These are phyloP conservation scores for Xerocomus cyaneibrunnescens DNA, from an alignment of 1,284 basidiomycete species.

Conservation along the genomic window DNA sequence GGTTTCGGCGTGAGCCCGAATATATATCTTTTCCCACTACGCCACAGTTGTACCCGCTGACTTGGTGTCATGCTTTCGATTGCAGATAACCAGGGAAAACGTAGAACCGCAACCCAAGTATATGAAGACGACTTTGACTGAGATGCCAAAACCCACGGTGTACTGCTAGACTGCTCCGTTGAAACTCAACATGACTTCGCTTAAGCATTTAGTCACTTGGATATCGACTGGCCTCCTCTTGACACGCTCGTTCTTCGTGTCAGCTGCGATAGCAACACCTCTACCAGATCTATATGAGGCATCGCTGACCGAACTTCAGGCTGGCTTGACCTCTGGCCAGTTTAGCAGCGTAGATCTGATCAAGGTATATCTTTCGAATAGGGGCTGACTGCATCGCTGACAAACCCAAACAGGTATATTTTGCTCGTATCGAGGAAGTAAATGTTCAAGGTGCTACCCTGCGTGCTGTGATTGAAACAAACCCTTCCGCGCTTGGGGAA, in stretches of 20 bases:
- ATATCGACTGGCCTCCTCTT: not conserved
- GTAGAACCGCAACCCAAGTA: not conserved
- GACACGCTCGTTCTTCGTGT: not conserved
- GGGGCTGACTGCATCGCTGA: not conserved
- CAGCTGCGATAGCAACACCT: not conserved
- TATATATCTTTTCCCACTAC: not conserved
- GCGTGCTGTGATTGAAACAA: not conserved
- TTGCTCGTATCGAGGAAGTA: not conserved
- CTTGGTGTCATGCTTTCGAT: not conserved
- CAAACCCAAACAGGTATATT: not conserved
- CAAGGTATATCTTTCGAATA: not conserved
- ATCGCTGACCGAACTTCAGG: not conserved
- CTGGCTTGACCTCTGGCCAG: not conserved
- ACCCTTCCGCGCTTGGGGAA: not conserved
- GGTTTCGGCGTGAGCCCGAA: not conserved
- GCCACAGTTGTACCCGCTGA: not conserved
- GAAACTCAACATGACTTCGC: not conserved
- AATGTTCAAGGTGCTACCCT: not conserved
- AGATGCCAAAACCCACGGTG: not conserved
- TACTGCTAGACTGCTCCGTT: too few relatives aligned
- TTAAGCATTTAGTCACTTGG: not conserved
- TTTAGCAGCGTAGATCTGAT: not conserved
- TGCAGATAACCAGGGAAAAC: not conserved
- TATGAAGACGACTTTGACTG: not conserved
- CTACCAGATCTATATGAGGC: not conserved